Percentiles rank a stretch among this genome's conserved stretches.
phyloP scores from a whole-genome alignment of 208 protist genomes.

The Trypanosomatidae sp. region DNA sequence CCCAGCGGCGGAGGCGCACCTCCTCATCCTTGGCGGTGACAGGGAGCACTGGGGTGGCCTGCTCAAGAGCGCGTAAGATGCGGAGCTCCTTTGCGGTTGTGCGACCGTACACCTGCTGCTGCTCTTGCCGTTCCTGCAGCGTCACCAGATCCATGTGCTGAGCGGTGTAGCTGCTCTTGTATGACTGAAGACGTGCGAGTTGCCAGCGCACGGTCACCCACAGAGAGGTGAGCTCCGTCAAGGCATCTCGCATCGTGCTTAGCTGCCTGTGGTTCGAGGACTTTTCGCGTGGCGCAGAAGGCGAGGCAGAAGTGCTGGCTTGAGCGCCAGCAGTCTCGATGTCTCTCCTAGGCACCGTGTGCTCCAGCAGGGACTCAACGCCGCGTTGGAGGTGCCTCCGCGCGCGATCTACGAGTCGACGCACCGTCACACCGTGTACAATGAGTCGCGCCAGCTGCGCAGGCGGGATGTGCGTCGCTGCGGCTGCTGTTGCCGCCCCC shows the following conservation, averaged over 20 bases:
- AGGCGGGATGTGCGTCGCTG: conserved; percentile 1
- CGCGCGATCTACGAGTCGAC: conserved; percentile 17
- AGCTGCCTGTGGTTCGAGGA: neutral
- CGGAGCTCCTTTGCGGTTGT: conserved; percentile 71
- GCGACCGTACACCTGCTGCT: conserved; percentile 65
- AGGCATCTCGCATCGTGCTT: conserved; percentile 47
- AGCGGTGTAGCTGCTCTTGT: conserved; percentile 41
- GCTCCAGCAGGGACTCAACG: conserved; percentile 22
- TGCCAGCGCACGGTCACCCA: conserved; percentile 62
- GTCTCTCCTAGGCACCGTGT: neutral
- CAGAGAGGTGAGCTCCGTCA: conserved; percentile 66
- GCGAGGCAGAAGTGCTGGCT: neutral
- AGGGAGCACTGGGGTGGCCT: conserved; percentile 52
- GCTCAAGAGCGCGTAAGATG: conserved; percentile 51
- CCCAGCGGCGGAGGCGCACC: conserved; percentile 46
- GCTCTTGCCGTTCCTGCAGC: conserved; percentile 57
- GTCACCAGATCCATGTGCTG: conserved; percentile 60
- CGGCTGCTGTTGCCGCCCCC: neutral
- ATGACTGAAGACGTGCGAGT: conserved; percentile 42
- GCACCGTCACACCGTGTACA: conserved; percentile 23
- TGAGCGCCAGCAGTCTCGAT: neutral
- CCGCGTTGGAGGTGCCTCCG: conserved; percentile 14
- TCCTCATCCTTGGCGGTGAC: conserved; percentile 57
- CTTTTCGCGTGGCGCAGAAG: neutral
- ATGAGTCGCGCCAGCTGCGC: conserved; percentile 22